Evolutionary conservation across 768 basidiomycete species (phyloP), one percentile per base, ranked within the genome.

Genomic region (Nevesoporus exiguus): DNA sequence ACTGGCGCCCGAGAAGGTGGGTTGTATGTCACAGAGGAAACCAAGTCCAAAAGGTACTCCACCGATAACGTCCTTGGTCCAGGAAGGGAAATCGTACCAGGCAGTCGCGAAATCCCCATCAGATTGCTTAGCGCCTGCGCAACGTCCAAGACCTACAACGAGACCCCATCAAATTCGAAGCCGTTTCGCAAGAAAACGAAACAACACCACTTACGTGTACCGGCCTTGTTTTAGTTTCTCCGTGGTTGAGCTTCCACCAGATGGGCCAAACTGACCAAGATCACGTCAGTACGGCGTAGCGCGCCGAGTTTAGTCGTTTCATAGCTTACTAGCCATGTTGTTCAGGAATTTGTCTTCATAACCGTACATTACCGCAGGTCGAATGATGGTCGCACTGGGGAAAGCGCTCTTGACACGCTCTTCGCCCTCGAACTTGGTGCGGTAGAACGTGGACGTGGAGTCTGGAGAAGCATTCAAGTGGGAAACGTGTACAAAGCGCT

Each of bases 281-380:
- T 57, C 50, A 52, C 57, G 52, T 54, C 22, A 61, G 60, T 21
- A n/a, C 22, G 48, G 54, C 55, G 47, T 58, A 54, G 27, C 41
- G 21, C 27, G 40, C 53, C 54, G 41, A 36, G 36, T 36, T 45
- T 14, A 34, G 33, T 33, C 48, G 15, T 56, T 30, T 42, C 43
- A 41, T 39, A 53, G 80, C 88, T 72, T 69, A 95, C 94, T 75
- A 47, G 93, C 89, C 72, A 97, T 89, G 68, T 90, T 94, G 69
- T 89, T 95, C 67, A 98, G 73, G 47, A 98, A 73, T 72, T 88
- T 92, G 75, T 99, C 97, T 73, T 99, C 97, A 65, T 87, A 83
- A n/a, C 97, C 97, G 70, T 77, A 99, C 83, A 98, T 84, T 30
- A 81, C 66, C 10, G 82, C 82, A 39, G 97, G 97, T 46, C 93